Evolutionary conservation across 1,139 yeast species (phyloP), one percentile per base, ranked within the genome.

Genomic region (Zygosaccharomyces sapae): DNA sequence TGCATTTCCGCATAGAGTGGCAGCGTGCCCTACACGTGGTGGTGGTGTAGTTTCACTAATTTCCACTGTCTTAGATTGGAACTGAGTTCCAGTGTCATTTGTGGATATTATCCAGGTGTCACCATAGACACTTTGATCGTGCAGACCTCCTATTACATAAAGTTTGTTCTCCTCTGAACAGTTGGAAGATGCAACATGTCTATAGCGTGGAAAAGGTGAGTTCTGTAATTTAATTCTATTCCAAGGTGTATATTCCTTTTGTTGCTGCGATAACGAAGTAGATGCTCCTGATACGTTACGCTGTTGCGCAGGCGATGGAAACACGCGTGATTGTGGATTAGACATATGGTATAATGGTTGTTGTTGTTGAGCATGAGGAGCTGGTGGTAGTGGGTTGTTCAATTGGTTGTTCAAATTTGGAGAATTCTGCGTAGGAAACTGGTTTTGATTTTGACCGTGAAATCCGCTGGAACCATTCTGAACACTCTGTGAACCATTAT

Each of bases 1-100:
- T 0, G 98, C 98, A 63, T 90, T 92, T 10, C 98, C 98, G 54
- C 95, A 84, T 31, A 92, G 75, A 19, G 92, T 86, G 2, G 95
- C 79, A 1, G 97, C 88, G 67, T 94, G 99, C 1, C 98, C 97
- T 4, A 92, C 97, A 58, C 98, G 80, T 25, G 98, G 97, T 16
- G 96, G 92, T 1, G 97, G 97, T 24, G 88, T 81, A 19, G 80
- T 76, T 44, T 82, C 86, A 31, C 77, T 74, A 35, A 80, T 74
- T 50, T 83, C 92, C 30, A 92, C 77, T 46, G 80, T 79, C 49
- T 77, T 76, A 3, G 95, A 84, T 9, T 74, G 68, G 48, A 74
- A 67, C 27, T 69, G 62, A 47, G 67, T 68, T 9, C 71, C 66
- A 49, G 71, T 61, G 16, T 69, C 69, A 41, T 71, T 72, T 8